Evolutionary conservation across 352 stramenopile species (phyloP).

Genomic region (Phytophthora hybrid): DNA sequence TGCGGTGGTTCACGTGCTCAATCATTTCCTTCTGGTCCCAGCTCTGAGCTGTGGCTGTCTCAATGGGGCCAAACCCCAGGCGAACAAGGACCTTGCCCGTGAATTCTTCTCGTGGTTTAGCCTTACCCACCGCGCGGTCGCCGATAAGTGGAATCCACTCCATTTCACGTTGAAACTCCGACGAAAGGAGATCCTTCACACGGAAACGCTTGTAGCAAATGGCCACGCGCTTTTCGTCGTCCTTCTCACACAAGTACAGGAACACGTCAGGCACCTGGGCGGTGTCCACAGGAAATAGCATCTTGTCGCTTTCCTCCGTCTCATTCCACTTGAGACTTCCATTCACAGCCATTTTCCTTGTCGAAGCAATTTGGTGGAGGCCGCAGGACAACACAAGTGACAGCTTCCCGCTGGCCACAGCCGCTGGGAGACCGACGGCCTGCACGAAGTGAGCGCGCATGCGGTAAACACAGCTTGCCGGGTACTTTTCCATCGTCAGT

Average conservation of each 20-base stretch:
- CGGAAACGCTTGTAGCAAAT: constrained; percentile 84
- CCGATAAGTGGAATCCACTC: constrained; percentile 73
- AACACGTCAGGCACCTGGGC: constrained; percentile 86
- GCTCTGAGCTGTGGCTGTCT: constrained; percentile 52
- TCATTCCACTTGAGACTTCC: constrained; percentile 86
- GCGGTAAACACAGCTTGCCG: constrained; percentile 63
- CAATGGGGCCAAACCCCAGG: constrained; percentile 68
- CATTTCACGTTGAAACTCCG: constrained; percentile 49
- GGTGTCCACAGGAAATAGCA: constrained; percentile 61
- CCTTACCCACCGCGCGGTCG: constrained; percentile 65
- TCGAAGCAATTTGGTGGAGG: constrained; percentile 52
- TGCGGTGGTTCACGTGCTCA: constrained; percentile 61
- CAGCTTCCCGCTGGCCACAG: constrained; percentile 42
- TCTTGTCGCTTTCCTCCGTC: constrained; percentile 72
- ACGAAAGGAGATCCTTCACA: constrained; percentile 62
- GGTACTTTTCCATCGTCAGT: constrained; percentile 56
- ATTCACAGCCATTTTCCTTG: constrained; percentile 58
- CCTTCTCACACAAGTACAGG: constrained; percentile 76
- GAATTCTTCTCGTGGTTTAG: constrained; percentile 60
- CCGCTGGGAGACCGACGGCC: constrained; percentile 60
- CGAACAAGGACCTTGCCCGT: constrained; percentile 75
- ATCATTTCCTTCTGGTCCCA: constrained; percentile 71
- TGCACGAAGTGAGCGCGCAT: constrained; percentile 76
- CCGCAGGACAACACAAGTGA: constrained; percentile 68
- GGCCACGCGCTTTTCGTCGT: constrained; percentile 61